Evolutionary conservation across 1,284 basidiomycete genomes (phyloP), one percentile per base, ranked within the genome.

Genomic region (Naganishia sp.): DNA sequence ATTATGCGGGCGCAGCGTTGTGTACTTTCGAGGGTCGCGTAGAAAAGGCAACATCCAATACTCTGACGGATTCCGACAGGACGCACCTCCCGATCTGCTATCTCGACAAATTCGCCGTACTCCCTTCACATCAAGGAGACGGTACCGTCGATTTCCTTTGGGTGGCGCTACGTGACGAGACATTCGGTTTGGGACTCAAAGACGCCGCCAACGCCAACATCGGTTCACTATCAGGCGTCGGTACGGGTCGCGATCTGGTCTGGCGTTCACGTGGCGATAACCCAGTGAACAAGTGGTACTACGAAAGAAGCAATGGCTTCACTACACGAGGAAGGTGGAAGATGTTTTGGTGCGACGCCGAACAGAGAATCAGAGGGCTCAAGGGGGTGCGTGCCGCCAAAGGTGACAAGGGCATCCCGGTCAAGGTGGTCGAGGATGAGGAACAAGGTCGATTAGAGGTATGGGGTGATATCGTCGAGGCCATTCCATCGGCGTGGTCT

Each of bases 211-310:
- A 99, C 79, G 91, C 94, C 33, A 83, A 83, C 55, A 93, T 94
- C 69, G 95, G 95, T 4, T 94, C 94, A 11, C 87, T 90, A 72
- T 86, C 88, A 63, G 96, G 95, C 48, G 84, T 87, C 68, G 96
- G 95, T 36, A 85, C 88, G 74, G 94, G 94, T n/a, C 84, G 88
- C 49, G 95, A 99, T 78, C 84, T 99, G 65, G 92, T 99, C 36
- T 99, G 95, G 95, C 87, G 96, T 68, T 90, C 88, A 74, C 85
- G 96, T 64, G 85, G 88, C 11, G 86, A 95, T 79, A 99, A 99
- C 78, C 94, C 94, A 0, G 88, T 99, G 64, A 99, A 99, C 81
- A 95, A 94, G 79, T 99, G 96, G 96, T 99, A 99, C 81, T 97
- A 93, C 73, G 96, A 99, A 78, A 87, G 96, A 43, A 90, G 88